Evolutionary conservation across 306 rosid genomes (phyloP).

Genomic region (Malus domestica): ASM211411v1 NC_041802.1:5784001-5784500

Average conservation of each 20-base stretch:
- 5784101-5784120: background rate
- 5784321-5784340: conserved; percentile 97
- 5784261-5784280: conserved; percentile 86
- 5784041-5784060: conserved; percentile 7
- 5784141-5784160: background rate
- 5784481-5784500: conserved; percentile 2
- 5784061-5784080: background rate
- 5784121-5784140: background rate
- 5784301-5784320: conserved; percentile 92
- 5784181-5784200: background rate
- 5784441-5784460: background rate
- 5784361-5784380: conserved; percentile 92
- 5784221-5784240: background rate
- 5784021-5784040: conserved; percentile 7
- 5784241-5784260: conserved; percentile 63
- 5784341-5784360: conserved; percentile 98
- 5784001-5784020: conserved; percentile 42
- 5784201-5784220: background rate
- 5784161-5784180: background rate
- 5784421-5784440: background rate
- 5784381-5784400: conserved; percentile 43
- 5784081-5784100: background rate
- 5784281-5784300: conserved; percentile 95
- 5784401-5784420: conserved; percentile 15
- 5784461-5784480: conserved; percentile 6